These are phyloP conservation scores for Xylaria sp. DNA, from an alignment of 2,329 filamentous ascomycete genomes.

Conservation along the genomic window DNA sequence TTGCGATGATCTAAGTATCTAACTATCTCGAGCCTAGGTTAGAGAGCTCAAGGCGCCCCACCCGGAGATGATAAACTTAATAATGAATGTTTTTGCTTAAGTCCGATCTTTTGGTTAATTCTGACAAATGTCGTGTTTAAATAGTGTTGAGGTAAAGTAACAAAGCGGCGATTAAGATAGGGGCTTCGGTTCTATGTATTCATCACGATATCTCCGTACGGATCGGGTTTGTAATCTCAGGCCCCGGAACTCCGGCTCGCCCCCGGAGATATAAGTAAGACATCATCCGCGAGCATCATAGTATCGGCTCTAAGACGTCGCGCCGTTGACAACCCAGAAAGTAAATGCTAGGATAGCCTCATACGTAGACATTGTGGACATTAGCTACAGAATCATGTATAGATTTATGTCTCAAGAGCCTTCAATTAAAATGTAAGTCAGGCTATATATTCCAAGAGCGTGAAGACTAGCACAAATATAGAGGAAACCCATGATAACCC, in stretches of 20 bases:
- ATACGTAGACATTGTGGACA: not conserved
- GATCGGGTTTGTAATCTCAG: constrained; percentile 1
- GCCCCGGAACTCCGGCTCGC: constrained; percentile 1
- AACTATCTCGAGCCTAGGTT: too few relatives aligned
- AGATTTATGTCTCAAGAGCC: not conserved
- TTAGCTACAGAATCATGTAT: not conserved
- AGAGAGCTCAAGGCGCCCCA: too few relatives aligned
- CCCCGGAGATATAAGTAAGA: constrained; percentile 1
- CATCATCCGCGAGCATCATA: not conserved
- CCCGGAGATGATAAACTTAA: too few relatives aligned
- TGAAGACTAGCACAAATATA: not conserved
- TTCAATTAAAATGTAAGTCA: not conserved
- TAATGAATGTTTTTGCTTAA: too few relatives aligned
- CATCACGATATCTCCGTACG: too few relatives aligned
- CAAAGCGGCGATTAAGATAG: too few relatives aligned
- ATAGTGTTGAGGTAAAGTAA: too few relatives aligned
- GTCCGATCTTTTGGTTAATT: too few relatives aligned
- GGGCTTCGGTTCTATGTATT: too few relatives aligned
- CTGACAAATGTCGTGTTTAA: too few relatives aligned
- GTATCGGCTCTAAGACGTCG: not conserved
- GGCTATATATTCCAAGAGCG: not conserved
- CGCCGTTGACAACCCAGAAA: not conserved
- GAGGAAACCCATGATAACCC: not conserved
- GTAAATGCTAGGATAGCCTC: not conserved
- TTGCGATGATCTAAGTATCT: too few relatives aligned